A percentile compares a stretch with the other conserved stretches of the same genome.
These are phyloP conservation scores for Xylariaceae sp. DNA, from an alignment of 2,329 filamentous ascomycete genomes.

Conservation along the genomic window DNA sequence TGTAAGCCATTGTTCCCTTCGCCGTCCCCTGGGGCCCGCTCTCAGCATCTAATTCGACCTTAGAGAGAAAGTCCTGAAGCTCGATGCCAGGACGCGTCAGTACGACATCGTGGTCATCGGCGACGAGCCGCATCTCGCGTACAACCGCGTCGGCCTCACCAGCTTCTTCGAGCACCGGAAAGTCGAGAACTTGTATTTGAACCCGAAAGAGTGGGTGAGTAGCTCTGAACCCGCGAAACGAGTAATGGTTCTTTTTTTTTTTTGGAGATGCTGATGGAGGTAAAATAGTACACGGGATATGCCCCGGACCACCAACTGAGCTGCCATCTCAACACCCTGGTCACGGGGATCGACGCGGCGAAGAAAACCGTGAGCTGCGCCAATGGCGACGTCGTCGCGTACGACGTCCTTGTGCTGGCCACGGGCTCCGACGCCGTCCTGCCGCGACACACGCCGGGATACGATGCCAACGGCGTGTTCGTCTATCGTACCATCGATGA, in stretches of 20 bases:
- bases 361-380: constrained; percentile 67
- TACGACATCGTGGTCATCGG: constrained; percentile 83
- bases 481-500: constrained; percentile 86
- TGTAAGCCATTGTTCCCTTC: constrained; percentile 52
- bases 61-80: constrained; percentile 85
- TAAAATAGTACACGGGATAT: constrained; percentile 62
- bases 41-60: too few relatives aligned
- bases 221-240: neutral
- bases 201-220: constrained; percentile 74
- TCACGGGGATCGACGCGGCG: constrained; percentile 61
- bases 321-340: constrained; percentile 71
- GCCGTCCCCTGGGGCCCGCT: too few relatives aligned
- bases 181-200: constrained; percentile 84
- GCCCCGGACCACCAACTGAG: constrained; percentile 64
- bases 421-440: constrained; percentile 83
- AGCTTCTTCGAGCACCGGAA: constrained; percentile 84
- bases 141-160: constrained; percentile 86
- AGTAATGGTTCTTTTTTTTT: too few relatives aligned
- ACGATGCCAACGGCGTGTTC: constrained; percentile 79
- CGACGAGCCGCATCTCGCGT: constrained; percentile 82
- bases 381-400: constrained; percentile 64
- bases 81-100: constrained; percentile 69
- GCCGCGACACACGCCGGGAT: constrained; percentile 65
- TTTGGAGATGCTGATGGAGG: too few relatives aligned
- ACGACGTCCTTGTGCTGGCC: constrained; percentile 78